Conservation (phyloP, 306 rosid genomes). For the Trifolium subterraneum region DNA sequence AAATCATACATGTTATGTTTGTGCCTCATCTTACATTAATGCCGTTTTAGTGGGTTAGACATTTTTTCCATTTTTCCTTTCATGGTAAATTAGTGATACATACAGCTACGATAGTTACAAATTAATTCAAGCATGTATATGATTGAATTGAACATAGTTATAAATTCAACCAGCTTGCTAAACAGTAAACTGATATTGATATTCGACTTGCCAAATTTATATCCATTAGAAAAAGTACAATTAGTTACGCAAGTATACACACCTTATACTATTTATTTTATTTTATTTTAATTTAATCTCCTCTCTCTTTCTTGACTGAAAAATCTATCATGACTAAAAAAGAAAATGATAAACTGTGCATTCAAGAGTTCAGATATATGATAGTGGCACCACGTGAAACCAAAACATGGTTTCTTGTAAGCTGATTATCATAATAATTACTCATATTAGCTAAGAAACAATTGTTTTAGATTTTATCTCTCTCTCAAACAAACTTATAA, state of each 20-base stretch:
- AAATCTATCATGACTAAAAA: too few species aligned
- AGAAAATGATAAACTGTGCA: too few species aligned
- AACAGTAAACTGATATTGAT: background rate
- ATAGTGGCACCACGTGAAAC: too few species aligned
- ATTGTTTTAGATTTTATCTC: too few species aligned
- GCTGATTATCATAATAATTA: too few species aligned
- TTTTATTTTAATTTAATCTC: background rate
- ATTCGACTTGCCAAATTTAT: background rate
- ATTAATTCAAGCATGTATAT: background rate
- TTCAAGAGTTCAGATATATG: background rate
- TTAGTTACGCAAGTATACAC: background rate
- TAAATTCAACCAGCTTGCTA: background rate
- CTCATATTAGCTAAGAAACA: too few species aligned
- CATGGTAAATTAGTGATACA: background rate
- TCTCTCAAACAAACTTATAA: too few species aligned
- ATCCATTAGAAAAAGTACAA: background rate
- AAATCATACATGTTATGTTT: slow-evolving; percentile 10
- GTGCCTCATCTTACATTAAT: slow-evolving; percentile 42
- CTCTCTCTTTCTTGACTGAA: background rate
- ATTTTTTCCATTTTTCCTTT: background rate
- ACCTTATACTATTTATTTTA: too few species aligned
- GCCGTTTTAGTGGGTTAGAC: slow-evolving; percentile 46
- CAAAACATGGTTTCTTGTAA: too few species aligned
- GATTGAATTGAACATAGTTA: background rate
- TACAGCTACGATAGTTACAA: background rate